These are phyloP conservation scores for Colletotrichum liaoningense DNA, from an alignment of 2,329 filamentous ascomycete species.

Conservation along the genomic window DNA sequence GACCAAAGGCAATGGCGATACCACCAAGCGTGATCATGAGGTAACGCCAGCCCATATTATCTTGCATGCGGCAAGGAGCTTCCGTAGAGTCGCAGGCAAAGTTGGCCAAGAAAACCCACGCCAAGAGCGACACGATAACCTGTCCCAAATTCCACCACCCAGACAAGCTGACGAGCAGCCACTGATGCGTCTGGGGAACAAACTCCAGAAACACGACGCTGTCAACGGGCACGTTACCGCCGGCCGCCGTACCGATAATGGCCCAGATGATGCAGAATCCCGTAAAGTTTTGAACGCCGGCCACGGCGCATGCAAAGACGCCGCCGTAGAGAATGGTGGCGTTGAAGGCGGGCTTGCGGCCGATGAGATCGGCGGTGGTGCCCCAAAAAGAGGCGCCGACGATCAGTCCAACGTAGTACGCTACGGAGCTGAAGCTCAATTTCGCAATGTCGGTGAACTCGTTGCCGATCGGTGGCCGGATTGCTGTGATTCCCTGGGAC, in stretches of 20 bases:
- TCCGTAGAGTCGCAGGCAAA: conserved; percentile 51
- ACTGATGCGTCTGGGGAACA: conserved; percentile 59
- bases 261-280: conserved; percentile 67
- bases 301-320: conserved; percentile 68
- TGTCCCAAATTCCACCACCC: conserved; percentile 65
- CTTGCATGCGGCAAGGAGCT: conserved; percentile 47
- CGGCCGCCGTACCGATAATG: conserved; percentile 54
- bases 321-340: conserved; percentile 55
- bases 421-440: conserved; percentile 49
- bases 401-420: conserved; percentile 55
- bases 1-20: conserved; percentile 55
- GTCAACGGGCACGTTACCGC: conserved; percentile 63
- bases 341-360: conserved; percentile 58
- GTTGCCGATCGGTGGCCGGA: conserved; percentile 46
- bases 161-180: conserved; percentile 58
- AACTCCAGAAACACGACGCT: conserved; percentile 65
- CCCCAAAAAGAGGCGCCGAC: conserved; percentile 60
- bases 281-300: conserved; percentile 68
- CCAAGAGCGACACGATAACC: conserved; percentile 56
- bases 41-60: conserved; percentile 64
- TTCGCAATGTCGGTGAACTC: conserved; percentile 47
- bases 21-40: conserved; percentile 57
- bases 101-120: conserved; percentile 55
- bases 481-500: conserved; percentile 49
- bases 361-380: conserved; percentile 52